These are phyloP conservation scores for Penicillium sp. DNA, from an alignment of 2,329 filamentous ascomycete species.

Conservation along the genomic window DNA sequence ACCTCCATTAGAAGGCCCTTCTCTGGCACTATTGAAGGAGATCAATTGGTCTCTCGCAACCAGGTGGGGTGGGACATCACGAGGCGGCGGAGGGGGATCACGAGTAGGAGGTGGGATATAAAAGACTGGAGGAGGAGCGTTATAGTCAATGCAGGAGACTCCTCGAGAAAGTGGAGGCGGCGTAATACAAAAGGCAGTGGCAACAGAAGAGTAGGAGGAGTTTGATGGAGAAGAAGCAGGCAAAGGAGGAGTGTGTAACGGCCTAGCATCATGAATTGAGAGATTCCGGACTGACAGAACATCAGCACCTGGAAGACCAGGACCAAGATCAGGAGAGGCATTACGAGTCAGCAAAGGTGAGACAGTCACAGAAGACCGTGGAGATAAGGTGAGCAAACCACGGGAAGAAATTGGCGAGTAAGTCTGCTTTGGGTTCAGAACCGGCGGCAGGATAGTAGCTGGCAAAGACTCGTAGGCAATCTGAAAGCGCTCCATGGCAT, in stretches of 20 bases:
- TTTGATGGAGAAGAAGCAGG: not conserved
- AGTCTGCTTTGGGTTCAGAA: not conserved
- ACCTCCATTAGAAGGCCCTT: conserved; percentile 11
- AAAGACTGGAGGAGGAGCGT: not conserved
- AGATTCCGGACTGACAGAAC: not conserved
- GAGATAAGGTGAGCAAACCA: not conserved
- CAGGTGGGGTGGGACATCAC: not conserved
- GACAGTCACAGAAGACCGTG: not conserved
- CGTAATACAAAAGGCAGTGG: conserved; percentile 4
- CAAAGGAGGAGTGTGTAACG: not conserved
- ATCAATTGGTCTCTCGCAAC: not conserved
- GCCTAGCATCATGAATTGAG: not conserved
- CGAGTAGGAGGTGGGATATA: not conserved
- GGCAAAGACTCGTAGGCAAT: conserved; percentile 34
- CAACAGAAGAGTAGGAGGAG: not conserved
- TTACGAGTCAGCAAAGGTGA: not conserved
- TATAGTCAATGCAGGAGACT: not conserved
- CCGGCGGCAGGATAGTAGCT: conserved; percentile 3
- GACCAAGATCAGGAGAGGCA: not conserved
- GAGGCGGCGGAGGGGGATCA: not conserved
- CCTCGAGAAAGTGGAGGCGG: not conserved
- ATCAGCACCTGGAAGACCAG: not conserved
- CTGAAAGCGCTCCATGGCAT: conserved; percentile 43
- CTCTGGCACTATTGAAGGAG: conserved; percentile 10
- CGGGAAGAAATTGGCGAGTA: not conserved